Conservation (phyloP, 129 eudicot species). For the Chrysanthemum makinoi region DNA sequence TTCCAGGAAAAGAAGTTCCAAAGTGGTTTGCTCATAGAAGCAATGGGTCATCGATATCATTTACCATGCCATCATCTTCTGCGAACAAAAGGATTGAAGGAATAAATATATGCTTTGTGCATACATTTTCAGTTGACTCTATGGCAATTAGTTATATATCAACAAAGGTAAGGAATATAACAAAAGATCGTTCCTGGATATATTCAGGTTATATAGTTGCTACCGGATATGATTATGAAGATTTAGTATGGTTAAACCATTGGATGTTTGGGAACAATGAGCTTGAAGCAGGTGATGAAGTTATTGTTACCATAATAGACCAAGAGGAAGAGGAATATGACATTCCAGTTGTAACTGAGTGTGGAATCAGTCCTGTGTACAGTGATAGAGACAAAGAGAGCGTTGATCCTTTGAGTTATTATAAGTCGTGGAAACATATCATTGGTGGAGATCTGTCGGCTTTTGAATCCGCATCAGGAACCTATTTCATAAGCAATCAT, state of each 20-base stretch:
- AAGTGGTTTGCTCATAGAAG: not conserved
- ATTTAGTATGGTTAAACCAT: conserved; percentile 30
- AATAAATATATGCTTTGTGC: not conserved
- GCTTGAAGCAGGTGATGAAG: conserved; percentile 24
- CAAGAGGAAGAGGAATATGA: not conserved
- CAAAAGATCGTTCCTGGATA: not conserved
- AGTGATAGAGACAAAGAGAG: not conserved
- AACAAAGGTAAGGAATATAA: not conserved
- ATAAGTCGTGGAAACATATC: no score
- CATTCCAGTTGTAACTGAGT: no score
- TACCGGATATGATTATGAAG: conserved; percentile 6
- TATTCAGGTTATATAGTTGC: not conserved
- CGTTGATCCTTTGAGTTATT: no score
- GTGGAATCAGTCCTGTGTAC: no score
- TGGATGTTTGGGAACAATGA: conserved; percentile 22
- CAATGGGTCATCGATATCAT: not conserved
- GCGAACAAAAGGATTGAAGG: not conserved
- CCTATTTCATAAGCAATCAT: no score
- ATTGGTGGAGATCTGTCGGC: no score
- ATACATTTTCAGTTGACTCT: not conserved
- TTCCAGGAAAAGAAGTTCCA: conserved; percentile 18
- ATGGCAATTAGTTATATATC: not conserved
- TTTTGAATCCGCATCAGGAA: no score
- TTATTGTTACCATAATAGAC: not conserved
- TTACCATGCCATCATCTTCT: not conserved